Conservation (phyloP, 2,329 filamentous ascomycete species). For the Diaporthe nobilis region DNA sequence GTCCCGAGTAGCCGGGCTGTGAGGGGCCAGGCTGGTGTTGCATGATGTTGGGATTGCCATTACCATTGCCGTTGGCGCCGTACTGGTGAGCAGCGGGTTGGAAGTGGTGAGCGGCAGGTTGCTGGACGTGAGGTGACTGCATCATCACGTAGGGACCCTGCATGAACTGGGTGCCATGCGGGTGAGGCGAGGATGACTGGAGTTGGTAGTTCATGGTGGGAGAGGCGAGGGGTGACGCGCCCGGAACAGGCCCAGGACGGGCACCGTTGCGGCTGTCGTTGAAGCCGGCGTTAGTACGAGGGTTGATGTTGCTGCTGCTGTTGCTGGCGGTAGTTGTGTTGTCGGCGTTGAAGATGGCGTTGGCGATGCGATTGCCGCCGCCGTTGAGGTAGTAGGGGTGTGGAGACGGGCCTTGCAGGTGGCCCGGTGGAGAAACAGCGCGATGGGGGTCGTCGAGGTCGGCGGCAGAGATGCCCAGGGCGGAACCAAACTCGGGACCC, state of each 20-base stretch:
- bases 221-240: conserved; percentile 17
- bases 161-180: conserved; percentile 31
- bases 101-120: conserved; percentile 15
- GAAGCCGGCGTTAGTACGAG: not conserved
- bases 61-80: conserved; percentile 9
- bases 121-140: conserved; percentile 34
- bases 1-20: conserved; percentile 21
- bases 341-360: not conserved
- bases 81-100: conserved; percentile 32
- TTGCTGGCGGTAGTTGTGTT: not conserved
- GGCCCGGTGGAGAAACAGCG: conserved; percentile 36
- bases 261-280: conserved; percentile 16
- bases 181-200: conserved; percentile 30
- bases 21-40: conserved; percentile 33
- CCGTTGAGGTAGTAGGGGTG: conserved; percentile 42
- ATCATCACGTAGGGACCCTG: conserved; percentile 38
- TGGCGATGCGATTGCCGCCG: conserved; percentile 27
- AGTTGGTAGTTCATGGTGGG: conserved; percentile 36
- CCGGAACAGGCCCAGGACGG: conserved; percentile 12
- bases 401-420: conserved; percentile 36
- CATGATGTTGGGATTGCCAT: conserved; percentile 32
- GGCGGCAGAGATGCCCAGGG: conserved; percentile 62
- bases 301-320: not conserved
- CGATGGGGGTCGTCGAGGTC: conserved; percentile 48
- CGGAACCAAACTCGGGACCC: conserved; percentile 55